phyloP scores from a whole-genome alignment of 1,284 basidiomycete species.

The Boletus sp. region DNA sequence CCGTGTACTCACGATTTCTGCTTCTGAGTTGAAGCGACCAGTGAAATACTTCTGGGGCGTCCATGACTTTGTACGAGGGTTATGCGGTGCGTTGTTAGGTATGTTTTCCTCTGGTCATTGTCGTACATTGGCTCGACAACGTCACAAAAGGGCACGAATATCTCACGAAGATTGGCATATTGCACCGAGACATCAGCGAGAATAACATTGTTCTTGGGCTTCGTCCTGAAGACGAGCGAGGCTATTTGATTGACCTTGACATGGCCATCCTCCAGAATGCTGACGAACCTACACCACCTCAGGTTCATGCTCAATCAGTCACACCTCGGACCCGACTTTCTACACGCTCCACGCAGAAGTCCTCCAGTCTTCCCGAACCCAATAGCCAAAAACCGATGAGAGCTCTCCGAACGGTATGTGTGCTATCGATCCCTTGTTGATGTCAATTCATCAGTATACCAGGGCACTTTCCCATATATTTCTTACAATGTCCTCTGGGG shows the following conservation, averaged over 20 bases:
- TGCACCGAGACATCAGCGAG: constrained; percentile 24
- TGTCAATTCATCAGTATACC: not conserved
- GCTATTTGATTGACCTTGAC: constrained; percentile 25
- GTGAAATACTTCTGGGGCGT: constrained; percentile 21
- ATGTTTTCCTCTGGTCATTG: not conserved
- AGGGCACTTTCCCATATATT: constrained; percentile 2
- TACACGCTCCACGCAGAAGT: not conserved
- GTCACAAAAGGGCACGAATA: constrained; percentile 22
- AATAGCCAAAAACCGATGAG: too few species aligned
- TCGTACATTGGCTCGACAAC: not conserved
- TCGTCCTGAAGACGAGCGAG: constrained; percentile 16
- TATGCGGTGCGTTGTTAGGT: constrained; percentile 16
- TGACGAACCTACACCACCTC: not conserved
- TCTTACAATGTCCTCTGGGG: constrained; percentile 1
- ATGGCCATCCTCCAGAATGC: constrained; percentile 12
- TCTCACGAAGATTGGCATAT: constrained; percentile 13
- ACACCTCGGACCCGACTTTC: not conserved
- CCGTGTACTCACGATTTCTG: not conserved
- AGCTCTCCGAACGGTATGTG: too few species aligned
- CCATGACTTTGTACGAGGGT: constrained; percentile 18
- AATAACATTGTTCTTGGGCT: constrained; percentile 21
- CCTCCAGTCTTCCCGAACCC: not conserved
- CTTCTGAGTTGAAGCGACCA: constrained; percentile 13
- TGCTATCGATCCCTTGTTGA: too few species aligned
- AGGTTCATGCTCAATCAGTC: too few species aligned